These are phyloP conservation scores for Scopulariopsis brevicaulis DNA, from an alignment of 2,329 filamentous ascomycete species.

Conservation along the genomic window DNA sequence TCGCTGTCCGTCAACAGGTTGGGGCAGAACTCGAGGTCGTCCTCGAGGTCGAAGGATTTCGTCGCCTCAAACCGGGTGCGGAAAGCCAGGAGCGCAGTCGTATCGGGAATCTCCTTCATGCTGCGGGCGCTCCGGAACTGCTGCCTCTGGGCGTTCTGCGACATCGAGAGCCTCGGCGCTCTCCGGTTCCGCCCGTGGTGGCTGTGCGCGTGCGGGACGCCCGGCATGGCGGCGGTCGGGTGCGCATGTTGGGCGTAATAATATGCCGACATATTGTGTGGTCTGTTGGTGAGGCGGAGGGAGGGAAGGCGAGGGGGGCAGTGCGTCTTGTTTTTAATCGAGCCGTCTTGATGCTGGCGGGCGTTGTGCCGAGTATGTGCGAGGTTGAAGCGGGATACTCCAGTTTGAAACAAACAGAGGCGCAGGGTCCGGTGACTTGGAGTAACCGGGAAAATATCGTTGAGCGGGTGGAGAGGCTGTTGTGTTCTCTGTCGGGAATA, in stretches of 20 bases:
- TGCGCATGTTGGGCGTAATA: conserved; percentile 52
- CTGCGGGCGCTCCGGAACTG: conserved; percentile 75
- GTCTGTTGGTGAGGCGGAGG: background rate
- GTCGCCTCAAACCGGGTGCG: conserved; percentile 83
- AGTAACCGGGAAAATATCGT: conserved; percentile 3
- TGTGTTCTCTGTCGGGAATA: background rate
- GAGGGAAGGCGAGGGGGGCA: background rate
- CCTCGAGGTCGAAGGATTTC: conserved; percentile 88
- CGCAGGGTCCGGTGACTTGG: conserved; percentile 3
- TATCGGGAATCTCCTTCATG: conserved; percentile 71
- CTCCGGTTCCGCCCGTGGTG: conserved; percentile 80
- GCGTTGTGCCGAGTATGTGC: background rate
- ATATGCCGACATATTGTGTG: conserved; percentile 48
- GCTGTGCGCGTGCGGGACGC: conserved; percentile 54
- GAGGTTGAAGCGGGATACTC: conserved; percentile 1
- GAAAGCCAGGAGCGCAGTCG: conserved; percentile 65
- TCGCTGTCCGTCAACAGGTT: conserved; percentile 85
- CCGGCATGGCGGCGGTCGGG: conserved; percentile 9
- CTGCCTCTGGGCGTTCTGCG: conserved; percentile 78
- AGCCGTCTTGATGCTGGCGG: background rate
- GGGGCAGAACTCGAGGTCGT: conserved; percentile 93
- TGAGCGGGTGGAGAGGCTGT: background rate
- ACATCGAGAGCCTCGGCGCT: conserved; percentile 66
- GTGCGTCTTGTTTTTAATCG: conserved; percentile 1
- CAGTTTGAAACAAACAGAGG: conserved; percentile 6